Evolutionary conservation across 192 early-diverging fungal species (phyloP).

Genomic region (Podila verticillata): DNA sequence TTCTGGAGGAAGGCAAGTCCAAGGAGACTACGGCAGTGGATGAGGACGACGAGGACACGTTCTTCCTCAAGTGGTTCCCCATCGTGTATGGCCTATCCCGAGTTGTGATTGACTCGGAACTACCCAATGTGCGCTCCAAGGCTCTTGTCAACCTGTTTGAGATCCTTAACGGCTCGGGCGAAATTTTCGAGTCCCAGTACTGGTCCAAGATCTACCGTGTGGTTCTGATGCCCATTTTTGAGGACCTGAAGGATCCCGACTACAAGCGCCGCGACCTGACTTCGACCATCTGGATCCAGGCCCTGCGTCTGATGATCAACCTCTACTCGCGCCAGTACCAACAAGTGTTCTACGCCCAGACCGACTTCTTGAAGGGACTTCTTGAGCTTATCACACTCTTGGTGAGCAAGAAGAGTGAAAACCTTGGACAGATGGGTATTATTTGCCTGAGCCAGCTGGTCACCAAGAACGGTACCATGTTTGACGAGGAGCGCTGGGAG

Average conservation of each 20-base stretch:
- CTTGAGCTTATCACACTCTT: constrained; percentile 66
- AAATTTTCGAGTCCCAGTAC: constrained; percentile 77
- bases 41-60: constrained; percentile 56
- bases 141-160: constrained; percentile 88
- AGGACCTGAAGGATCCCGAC: constrained; percentile 79
- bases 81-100: constrained; percentile 57
- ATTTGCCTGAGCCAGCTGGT: constrained; percentile 91
- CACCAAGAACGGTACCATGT: constrained; percentile 76
- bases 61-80: constrained; percentile 62
- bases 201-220: constrained; percentile 89
- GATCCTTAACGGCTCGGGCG: constrained; percentile 80
- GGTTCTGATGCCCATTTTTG: constrained; percentile 91
- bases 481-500: constrained; percentile 81
- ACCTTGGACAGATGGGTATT: constrained; percentile 88
- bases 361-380: constrained; percentile 83
- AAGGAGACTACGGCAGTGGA: constrained; percentile 59
- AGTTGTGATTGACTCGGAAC: constrained; percentile 55
- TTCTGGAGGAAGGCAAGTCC: constrained; percentile 69
- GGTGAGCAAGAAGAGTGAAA: constrained; percentile 78
- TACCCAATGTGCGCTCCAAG: constrained; percentile 52
- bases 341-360: constrained; percentile 74
- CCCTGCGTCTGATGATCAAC: constrained; percentile 86
- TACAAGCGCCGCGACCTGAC: constrained; percentile 89
- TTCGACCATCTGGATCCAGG: constrained; percentile 91
- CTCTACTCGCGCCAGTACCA: constrained; percentile 80